Evolutionary conservation across 164 flowering plant genomes (phyloP).

Genomic region (Protea cynaroides): DNA sequence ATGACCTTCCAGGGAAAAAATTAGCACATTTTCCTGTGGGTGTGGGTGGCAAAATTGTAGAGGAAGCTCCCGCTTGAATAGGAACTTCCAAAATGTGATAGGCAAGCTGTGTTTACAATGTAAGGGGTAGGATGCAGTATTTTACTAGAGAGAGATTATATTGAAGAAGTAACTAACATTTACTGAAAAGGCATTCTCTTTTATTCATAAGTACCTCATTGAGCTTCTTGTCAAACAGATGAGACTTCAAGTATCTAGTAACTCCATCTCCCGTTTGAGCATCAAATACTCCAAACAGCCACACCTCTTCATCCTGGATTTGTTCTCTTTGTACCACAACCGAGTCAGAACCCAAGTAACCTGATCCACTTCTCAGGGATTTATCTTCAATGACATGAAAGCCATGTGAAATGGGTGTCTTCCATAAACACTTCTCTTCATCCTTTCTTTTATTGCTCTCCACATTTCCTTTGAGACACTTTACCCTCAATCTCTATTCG

Average conservation of each 20-base stretch:
- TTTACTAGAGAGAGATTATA: too few relatives aligned
- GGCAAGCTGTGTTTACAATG: too few relatives aligned
- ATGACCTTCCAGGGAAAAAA: too few relatives aligned
- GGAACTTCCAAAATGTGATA: too few relatives aligned
- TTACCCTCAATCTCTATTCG: conserved; percentile 18
- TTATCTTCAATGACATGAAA: conserved; percentile 34
- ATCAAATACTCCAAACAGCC: conserved; percentile 56
- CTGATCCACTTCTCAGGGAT: conserved; percentile 8
- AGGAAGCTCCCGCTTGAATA: too few relatives aligned
- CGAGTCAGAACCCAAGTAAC: conserved; percentile 19
- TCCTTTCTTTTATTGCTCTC: conserved; percentile 11
- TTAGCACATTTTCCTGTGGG: too few relatives aligned
- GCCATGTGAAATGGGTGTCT: conserved; percentile 49
- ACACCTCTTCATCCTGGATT: conserved; percentile 36
- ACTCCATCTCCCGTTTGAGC: conserved; percentile 30
- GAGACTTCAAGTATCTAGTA: conserved; percentile 40
- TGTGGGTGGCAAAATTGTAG: too few relatives aligned
- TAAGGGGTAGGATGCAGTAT: too few relatives aligned
- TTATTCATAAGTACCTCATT: conserved; percentile 28
- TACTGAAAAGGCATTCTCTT: too few relatives aligned
- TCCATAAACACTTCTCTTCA: conserved; percentile 34
- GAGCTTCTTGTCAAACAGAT: conserved; percentile 37
- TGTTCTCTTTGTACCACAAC: conserved; percentile 61
- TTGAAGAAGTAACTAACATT: too few relatives aligned
- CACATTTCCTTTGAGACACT: conserved; percentile 18